Evolutionary conservation across 2,329 filamentous ascomycete genomes (phyloP).

Genomic region (Alternaria sp.): DNA sequence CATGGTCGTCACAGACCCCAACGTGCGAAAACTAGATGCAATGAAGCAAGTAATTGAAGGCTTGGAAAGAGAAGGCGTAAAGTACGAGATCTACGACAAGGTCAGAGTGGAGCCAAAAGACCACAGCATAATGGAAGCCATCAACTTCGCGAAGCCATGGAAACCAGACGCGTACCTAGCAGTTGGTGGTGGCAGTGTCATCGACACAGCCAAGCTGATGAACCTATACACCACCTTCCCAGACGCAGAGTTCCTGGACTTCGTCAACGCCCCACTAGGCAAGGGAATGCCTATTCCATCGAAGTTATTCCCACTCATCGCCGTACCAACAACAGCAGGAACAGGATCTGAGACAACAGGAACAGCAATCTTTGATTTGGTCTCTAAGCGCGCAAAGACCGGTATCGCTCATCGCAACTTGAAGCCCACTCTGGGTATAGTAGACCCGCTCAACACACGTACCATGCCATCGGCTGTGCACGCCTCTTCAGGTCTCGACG

Average conservation of each 20-base stretch:
- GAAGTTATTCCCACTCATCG: constrained; percentile 76
- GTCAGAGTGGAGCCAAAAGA: constrained; percentile 93
- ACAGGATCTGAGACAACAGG: constrained; percentile 95
- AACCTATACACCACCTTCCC: constrained; percentile 93
- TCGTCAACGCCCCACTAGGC: constrained; percentile 93
- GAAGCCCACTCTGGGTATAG: constrained; percentile 92
- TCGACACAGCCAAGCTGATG: constrained; percentile 98
- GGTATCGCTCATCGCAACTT: constrained; percentile 94
- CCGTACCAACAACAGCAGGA: constrained; percentile 83
- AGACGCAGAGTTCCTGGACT: constrained; percentile 93
- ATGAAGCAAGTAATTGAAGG: constrained; percentile 90
- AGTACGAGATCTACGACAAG: constrained; percentile 80
- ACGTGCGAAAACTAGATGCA: constrained; percentile 80
- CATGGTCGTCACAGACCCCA: constrained; percentile 88
- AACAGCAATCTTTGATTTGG: constrained; percentile 96
- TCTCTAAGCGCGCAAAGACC: constrained; percentile 88
- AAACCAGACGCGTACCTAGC: constrained; percentile 88
- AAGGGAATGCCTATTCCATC: constrained; percentile 78
- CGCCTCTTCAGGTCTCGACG: constrained; percentile 88
- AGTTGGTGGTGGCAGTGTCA: constrained; percentile 90
- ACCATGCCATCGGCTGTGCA: constrained; percentile 97
- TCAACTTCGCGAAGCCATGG: constrained; percentile 82
- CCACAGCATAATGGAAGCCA: constrained; percentile 86
- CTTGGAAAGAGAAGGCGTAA: constrained; percentile 76
- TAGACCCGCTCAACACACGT: constrained; percentile 84